Percentiles rank a stretch among this genome's conserved stretches.
These are phyloP conservation scores for Chaetomiaceae sp. DNA, from an alignment of 2,329 filamentous ascomycete genomes.

Conservation along the genomic window DNA sequence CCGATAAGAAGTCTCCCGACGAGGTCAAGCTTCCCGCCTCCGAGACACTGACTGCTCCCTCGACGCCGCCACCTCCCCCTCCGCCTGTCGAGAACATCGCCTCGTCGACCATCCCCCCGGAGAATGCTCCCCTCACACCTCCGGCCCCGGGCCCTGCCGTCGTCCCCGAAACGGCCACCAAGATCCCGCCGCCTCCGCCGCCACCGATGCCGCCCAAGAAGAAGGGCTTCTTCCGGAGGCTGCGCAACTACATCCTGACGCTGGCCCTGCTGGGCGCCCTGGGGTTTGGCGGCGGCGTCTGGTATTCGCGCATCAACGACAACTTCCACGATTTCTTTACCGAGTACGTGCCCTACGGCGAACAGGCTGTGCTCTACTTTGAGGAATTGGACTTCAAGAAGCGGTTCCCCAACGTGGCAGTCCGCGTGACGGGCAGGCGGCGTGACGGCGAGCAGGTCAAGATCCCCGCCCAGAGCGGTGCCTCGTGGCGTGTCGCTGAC, in stretches of 20 bases:
- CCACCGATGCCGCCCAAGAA: slow-evolving; percentile 44
- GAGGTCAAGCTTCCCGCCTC: slow-evolving; percentile 51
- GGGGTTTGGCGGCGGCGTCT: slow-evolving; percentile 82
- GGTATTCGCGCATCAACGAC: slow-evolving; percentile 89
- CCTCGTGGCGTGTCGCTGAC: slow-evolving; percentile 73
- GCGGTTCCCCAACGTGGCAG: slow-evolving; percentile 60
- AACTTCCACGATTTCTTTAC: slow-evolving; percentile 99
- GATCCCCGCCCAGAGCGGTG: slow-evolving; percentile 79
- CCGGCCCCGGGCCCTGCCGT: slow-evolving; percentile 35
- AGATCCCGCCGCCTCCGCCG: slow-evolving; percentile 34
- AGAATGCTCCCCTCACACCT: slow-evolving; percentile 40
- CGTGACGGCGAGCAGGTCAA: slow-evolving; percentile 67
- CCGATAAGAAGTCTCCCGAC: slow-evolving; percentile 48
- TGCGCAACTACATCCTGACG: slow-evolving; percentile 73
- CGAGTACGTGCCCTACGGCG: slow-evolving; percentile 90
- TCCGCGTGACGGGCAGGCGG: slow-evolving; percentile 46
- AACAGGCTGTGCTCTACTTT: slow-evolving; percentile 90
- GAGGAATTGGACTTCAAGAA: slow-evolving; percentile 92
- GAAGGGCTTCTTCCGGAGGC: slow-evolving; percentile 65
- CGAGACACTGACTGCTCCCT: slow-evolving; percentile 48
- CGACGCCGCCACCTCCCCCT: slow-evolving; percentile 37
- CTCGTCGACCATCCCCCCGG: slow-evolving; percentile 36
- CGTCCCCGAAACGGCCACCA: slow-evolving; percentile 29
- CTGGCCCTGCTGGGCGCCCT: slow-evolving; percentile 71
- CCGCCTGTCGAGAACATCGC: slow-evolving; percentile 32